Conservation (phyloP, 441 rosid species). For the Pelargonium citronellum region DNA sequence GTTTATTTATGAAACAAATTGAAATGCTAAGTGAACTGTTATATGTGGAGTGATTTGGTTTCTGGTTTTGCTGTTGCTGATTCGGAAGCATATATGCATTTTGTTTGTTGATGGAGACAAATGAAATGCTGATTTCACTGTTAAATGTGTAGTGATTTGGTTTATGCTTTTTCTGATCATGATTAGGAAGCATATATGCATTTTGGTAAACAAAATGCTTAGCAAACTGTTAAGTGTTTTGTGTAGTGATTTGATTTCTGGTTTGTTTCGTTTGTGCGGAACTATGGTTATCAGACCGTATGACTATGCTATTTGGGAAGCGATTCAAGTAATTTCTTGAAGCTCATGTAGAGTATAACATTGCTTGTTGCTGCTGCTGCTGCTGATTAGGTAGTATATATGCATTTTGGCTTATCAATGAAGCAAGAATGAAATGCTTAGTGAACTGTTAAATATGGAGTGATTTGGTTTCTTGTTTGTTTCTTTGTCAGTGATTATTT, state of each 20-base stretch:
- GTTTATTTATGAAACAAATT: not conserved
- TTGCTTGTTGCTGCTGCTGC: no score
- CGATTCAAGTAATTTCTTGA: not conserved
- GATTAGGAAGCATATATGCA: not conserved
- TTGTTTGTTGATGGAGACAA: not conserved
- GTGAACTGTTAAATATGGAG: not conserved
- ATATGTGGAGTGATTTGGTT: no score
- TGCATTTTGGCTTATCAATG: not conserved
- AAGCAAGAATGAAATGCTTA: not conserved
- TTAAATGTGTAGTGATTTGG: no score
- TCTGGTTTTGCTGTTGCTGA: not conserved
- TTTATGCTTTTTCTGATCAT: no score
- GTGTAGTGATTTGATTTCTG: not conserved
- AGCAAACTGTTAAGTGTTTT: not conserved
- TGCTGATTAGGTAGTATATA: not conserved
- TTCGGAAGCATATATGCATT: not conserved
- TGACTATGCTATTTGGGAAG: no score
- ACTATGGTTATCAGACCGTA: not conserved
- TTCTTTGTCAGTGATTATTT: not conserved
- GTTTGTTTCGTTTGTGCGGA: not conserved
- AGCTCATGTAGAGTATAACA: not conserved
- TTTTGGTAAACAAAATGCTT: not conserved
- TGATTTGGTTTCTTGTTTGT: not conserved
- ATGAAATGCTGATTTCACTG: not conserved
- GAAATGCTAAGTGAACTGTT: no score